Conservation (phyloP, 805 yeast species). For the Starmerella ratchasimensis region DNA sequence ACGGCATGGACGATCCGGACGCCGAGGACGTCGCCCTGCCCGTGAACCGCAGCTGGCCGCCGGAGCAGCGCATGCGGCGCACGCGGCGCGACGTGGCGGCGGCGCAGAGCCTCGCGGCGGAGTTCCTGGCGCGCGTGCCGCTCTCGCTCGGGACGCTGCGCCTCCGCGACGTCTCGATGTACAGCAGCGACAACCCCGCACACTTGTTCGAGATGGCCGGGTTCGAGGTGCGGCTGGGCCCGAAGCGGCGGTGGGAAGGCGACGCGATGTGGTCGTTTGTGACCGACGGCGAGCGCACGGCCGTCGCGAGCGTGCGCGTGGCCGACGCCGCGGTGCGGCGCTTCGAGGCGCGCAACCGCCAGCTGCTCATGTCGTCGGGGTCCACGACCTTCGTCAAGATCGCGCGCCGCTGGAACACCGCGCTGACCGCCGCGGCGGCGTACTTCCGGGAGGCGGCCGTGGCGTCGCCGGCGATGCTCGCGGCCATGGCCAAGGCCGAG, state of each 20-base stretch:
- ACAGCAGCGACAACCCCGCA: constrained; percentile 82
- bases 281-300: constrained; percentile 72
- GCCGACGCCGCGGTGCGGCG: constrained; percentile 64
- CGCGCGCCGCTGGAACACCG: constrained; percentile 93
- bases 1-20: constrained; percentile 9
- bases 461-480: constrained; percentile 63
- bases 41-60: constrained; percentile 66
- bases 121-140: constrained; percentile 67
- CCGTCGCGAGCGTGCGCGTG: constrained; percentile 75
- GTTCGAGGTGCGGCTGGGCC: constrained; percentile 79
- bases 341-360: constrained; percentile 74
- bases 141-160: constrained; percentile 51
- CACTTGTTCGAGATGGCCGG: constrained; percentile 85
- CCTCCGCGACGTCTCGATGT: constrained; percentile 84
- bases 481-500: constrained; percentile 76
- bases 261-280: constrained; percentile 91
- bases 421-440: constrained; percentile 69
- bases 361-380: constrained; percentile 88
- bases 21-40: constrained; percentile 9
- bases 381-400: constrained; percentile 89
- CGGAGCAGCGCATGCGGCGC: constrained; percentile 78
- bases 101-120: constrained; percentile 90
- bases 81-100: constrained; percentile 83
- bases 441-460: constrained; percentile 90
- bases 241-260: constrained; percentile 39